Base-by-base conservation (phyloP, 495 filamentous ascomycete genomes). In the Penicillium macrosclerotiorum region DNA sequence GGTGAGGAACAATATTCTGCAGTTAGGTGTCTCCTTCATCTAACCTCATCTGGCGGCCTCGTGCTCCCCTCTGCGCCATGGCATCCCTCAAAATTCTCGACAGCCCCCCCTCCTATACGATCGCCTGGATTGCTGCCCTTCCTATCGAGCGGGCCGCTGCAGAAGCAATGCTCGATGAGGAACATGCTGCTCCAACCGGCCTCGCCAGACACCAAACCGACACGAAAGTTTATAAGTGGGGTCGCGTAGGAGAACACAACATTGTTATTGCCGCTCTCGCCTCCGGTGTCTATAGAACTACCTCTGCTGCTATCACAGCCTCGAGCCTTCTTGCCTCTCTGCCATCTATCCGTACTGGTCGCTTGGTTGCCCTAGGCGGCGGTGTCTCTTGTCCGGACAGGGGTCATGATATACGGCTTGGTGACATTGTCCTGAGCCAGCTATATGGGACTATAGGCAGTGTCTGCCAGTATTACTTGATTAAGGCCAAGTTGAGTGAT, bases 151-250 rank as follows among this genome's bases (percentile, higher is more conserved):
- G 20, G 24, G 48, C 55, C 19, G 51, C 41, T 11, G 47, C 55
- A 26, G 33, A 49, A 32, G 44, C 48, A 4, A 62, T 59, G 44
- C 47, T 55, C 4, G 47, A 62, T 43, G 45, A 58, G 34, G 18
- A 39, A 45, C 40, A 58, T 49, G 26, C 29, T 26, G 16, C 16
- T 20, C 42, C 42, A 33, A 33, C 11, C 6, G 46, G 41, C 13
- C 47, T 52, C 31, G 14, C 22, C 11, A 2, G 33, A 23, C 44
- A 38, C 26, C n/a, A 38, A 39, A 18, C 25, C 6, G 36, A 47
- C 27, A 8, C 34, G 18, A 72, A 75, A 54, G 64, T 74, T 14
- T 73, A 71, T 32, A 68, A 68, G 27, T 65, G 62, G 7, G 68
- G 69, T 29, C 63, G 67, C 8, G 52, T 66, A 5, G 57, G 60